Percentiles rank a stretch among this genome's conserved stretches.
Conservation (phyloP, 495 filamentous ascomycete genomes). For the Tuber aestivum region DNA sequence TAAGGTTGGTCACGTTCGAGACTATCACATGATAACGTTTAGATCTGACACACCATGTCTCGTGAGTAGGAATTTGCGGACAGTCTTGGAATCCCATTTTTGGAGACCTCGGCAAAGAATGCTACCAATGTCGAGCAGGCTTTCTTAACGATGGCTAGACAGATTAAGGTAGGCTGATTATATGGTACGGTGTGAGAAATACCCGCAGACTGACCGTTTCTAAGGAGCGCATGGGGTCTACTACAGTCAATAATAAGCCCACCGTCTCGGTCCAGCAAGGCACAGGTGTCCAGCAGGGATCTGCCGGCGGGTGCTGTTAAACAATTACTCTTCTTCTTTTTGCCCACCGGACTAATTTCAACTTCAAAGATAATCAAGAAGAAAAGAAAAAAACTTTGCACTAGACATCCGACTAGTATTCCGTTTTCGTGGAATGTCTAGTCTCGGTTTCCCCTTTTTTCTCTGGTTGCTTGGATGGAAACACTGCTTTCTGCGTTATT, state of each 20-base stretch:
- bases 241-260: conserved; percentile 93
- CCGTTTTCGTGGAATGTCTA: conserved; percentile 34
- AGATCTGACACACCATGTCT: conserved; percentile 26
- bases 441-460: conserved; percentile 36
- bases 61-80: conserved; percentile 85
- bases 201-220: conserved; percentile 17
- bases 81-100: conserved; percentile 97
- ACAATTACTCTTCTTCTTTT: conserved; percentile 39
- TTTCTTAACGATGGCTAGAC: conserved; percentile 98
- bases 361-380: conserved; percentile 8
- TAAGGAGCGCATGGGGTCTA: conserved; percentile 89
- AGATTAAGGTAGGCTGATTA: conserved; percentile 63
- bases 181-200: neutral
- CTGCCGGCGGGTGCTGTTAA: conserved; percentile 92
- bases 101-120: conserved; percentile 99
- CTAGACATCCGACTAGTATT: conserved; percentile 37
- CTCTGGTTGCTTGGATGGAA: conserved; percentile 36
- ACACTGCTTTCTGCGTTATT: conserved; percentile 37
- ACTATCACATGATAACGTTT: conserved; percentile 10
- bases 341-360: conserved; percentile 31
- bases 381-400: conserved; percentile 32
- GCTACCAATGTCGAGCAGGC: conserved; percentile 99
- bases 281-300: conserved; percentile 87
- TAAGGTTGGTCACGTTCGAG: conserved; percentile 59
- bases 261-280: conserved; percentile 92